Evolutionary conservation across 768 basidiomycete species (phyloP), one percentile per base, ranked within the genome.

Genomic region (Phaeolepiota aurea): DNA sequence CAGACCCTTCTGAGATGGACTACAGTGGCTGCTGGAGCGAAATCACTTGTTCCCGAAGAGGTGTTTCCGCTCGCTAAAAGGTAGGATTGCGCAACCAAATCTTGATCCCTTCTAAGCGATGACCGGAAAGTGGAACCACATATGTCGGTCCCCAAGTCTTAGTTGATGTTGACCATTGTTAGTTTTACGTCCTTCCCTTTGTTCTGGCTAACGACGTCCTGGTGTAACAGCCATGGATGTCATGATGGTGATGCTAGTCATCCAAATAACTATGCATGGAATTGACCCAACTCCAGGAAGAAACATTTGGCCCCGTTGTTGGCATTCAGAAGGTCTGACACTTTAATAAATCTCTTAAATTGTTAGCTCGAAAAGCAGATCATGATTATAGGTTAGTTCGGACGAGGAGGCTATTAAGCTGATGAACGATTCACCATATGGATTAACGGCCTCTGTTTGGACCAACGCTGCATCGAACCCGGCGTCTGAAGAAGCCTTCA

Each of bases 361-460:
- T 14, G 14, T 14, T 40, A 15, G 12, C 14, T n/a, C 18, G 14
- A 21, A 40, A 3, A 10, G n/a, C 21, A 12, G n/a, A 19, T 34
- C 14, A 5, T 7, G 10, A 14, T n/a, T 14, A n/a, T 5, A 87
- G 85, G 86, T 90, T 15, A 66, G 73, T 5, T 79, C 79, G 0
- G 96, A 97, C 56, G 85, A 82, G 33, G 90, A 94, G 56, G 96
- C 96, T 1, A 63, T 97, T 42, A 56, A 61, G 13, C 74, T 98
- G 21, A 99, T 99, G 87, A 98, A 99, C 58, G 92, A 98, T 58
- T 96, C 93, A 12, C 77, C 77, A 0, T 98, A 93, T 54, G 96
- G 96, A 11, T 71, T 99, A 15, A 99, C 94, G 1, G 90, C 89
- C 3, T 92, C 90, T 13, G 58, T 99, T 21, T 99, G 94, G 96